Conservation (phyloP, 441 rosid species). For the Metrosideros polymorpha region DNA sequence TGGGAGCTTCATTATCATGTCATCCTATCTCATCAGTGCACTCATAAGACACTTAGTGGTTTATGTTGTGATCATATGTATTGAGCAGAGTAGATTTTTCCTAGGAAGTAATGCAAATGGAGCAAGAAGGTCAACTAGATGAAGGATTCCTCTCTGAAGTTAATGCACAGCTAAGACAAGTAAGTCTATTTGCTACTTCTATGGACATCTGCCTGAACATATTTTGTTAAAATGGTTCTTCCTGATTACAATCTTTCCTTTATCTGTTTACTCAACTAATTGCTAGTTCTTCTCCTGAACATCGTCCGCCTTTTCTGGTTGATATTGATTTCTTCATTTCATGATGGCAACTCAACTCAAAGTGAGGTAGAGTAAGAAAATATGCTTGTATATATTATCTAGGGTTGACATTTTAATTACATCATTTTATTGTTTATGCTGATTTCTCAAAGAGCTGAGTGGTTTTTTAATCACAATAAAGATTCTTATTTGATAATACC, state of each 20-base stretch:
- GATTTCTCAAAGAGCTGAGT: background rate
- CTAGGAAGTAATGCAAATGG: conserved; percentile 62
- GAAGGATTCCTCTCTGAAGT: conserved; percentile 94
- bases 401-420: background rate
- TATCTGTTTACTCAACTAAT: background rate
- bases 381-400: background rate
- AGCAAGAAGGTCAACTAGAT: conserved; percentile 73
- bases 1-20: background rate
- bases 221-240: background rate
- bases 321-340: background rate
- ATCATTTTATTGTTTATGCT: background rate
- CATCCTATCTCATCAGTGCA: background rate
- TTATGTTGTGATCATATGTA: background rate
- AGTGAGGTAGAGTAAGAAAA: background rate
- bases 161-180: conserved; percentile 82
- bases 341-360: background rate
- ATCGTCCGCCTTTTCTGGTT: background rate
- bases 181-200: conserved; percentile 15
- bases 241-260: background rate
- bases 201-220: background rate
- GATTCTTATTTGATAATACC: background rate
- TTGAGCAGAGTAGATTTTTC: background rate
- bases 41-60: background rate
- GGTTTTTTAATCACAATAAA: background rate
- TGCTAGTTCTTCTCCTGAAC: background rate